phyloP scores from a whole-genome alignment of 192 early-diverging fungal species.

The Funneliformis geosporum region DNA sequence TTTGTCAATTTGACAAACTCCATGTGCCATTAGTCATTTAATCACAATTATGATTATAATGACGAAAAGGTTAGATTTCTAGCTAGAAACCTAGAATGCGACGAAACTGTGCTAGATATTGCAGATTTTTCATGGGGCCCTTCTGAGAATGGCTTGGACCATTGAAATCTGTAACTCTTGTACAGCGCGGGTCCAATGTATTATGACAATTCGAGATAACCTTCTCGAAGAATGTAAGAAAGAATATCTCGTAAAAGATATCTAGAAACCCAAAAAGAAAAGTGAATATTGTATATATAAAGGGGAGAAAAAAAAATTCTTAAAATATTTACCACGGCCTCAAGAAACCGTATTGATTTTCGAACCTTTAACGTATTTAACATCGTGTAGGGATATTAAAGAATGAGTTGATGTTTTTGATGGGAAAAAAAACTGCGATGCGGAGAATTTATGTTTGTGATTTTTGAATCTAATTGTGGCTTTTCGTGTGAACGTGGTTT shows the following conservation, averaged over 20 bases:
- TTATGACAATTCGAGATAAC: neutral
- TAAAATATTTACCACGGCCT: neutral
- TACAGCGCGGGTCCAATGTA: neutral
- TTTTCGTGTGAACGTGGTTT: neutral
- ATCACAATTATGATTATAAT: neutral
- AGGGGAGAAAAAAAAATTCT: neutral
- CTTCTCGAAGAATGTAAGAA: too few relatives aligned
- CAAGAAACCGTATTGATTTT: neutral
- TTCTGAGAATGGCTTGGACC: neutral
- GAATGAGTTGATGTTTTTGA: neutral
- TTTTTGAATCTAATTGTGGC: neutral
- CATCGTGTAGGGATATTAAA: neutral
- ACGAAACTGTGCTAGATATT: slow-evolving; percentile 1
- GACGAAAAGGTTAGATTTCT: neutral
- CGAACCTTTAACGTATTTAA: neutral
- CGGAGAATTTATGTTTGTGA: neutral
- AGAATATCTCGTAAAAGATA: neutral
- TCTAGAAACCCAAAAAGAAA: neutral
- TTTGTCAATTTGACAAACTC: neutral
- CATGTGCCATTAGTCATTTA: neutral
- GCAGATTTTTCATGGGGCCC: neutral
- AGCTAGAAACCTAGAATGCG: neutral
- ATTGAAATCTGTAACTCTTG: neutral
- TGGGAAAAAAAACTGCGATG: neutral
- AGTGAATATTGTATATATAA: neutral